phyloP scores from a whole-genome alignment of 2,329 filamentous ascomycete species.

The Pleurostoma richardsiae region DNA sequence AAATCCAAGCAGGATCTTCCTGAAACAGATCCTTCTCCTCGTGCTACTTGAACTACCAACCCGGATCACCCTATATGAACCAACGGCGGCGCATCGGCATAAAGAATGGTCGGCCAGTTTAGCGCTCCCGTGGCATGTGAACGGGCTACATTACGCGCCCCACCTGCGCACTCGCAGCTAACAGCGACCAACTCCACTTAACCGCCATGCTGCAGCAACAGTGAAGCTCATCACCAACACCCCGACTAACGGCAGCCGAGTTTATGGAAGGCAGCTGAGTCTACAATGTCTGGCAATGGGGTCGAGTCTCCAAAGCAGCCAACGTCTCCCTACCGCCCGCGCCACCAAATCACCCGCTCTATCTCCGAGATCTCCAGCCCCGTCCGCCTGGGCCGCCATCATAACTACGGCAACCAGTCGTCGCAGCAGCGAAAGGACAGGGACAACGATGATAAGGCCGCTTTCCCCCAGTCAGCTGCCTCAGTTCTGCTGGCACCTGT shows the following conservation, averaged over 20 bases:
- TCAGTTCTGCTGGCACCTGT: constrained; percentile 18
- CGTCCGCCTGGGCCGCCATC: constrained; percentile 30
- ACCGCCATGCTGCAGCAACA: neutral
- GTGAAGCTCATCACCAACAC: neutral
- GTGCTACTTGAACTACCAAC: too few relatives aligned
- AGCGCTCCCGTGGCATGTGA: too few relatives aligned
- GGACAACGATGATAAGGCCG: constrained; percentile 22
- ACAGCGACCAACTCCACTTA: neutral
- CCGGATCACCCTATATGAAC: too few relatives aligned
- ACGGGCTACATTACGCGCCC: neutral
- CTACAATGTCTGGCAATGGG: neutral
- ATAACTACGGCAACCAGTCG: constrained; percentile 28
- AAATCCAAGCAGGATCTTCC: too few relatives aligned
- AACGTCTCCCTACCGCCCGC: constrained; percentile 29
- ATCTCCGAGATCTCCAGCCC: constrained; percentile 49
- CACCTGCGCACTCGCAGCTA: neutral
- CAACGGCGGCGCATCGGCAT: too few relatives aligned
- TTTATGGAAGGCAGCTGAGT: neutral
- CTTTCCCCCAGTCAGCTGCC: constrained; percentile 9
- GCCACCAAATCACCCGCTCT: constrained; percentile 51
- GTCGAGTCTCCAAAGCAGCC: constrained; percentile 8
- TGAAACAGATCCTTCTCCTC: too few relatives aligned
- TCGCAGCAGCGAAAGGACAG: constrained; percentile 24
- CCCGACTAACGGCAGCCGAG: neutral
- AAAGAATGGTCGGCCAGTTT: too few relatives aligned